Evolutionary conservation across 2,329 filamentous ascomycete species (phyloP).

Genomic region (Trichoderma harzianum): DNA sequence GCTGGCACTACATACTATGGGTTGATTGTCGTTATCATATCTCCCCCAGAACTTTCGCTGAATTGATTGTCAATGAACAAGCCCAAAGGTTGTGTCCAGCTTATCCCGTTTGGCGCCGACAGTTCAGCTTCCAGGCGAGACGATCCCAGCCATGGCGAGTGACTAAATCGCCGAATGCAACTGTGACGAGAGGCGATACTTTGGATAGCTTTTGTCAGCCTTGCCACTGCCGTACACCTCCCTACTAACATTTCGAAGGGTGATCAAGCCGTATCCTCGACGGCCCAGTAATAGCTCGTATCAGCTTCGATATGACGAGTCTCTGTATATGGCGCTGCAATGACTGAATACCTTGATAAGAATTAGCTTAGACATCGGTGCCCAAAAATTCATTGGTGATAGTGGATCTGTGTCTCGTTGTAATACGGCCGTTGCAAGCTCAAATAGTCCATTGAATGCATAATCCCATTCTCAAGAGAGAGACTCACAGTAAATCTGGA

Average conservation of each 20-base stretch:
- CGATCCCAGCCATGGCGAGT: neutral
- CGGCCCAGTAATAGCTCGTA: neutral
- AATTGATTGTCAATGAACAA: slow-evolving; percentile 84
- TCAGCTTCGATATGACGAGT: neutral
- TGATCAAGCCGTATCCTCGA: neutral
- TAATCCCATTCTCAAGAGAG: neutral
- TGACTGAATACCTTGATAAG: neutral
- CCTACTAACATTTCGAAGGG: neutral
- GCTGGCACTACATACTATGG: slow-evolving; percentile 50
- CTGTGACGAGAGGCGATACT: neutral
- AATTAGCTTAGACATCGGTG: neutral
- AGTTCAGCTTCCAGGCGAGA: slow-evolving; percentile 50
- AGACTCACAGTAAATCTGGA: neutral
- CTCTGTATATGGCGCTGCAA: neutral
- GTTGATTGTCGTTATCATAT: slow-evolving; percentile 65
- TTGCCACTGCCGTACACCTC: neutral
- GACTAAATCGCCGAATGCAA: neutral
- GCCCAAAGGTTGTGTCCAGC: slow-evolving; percentile 70
- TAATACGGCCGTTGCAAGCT: neutral
- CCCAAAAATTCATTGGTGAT: too few relatives aligned
- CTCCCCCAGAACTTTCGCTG: slow-evolving; percentile 61
- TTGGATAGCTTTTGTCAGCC: neutral
- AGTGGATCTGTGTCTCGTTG: neutral
- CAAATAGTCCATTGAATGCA: neutral
- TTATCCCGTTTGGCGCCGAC: slow-evolving; percentile 70